Conservation (phyloP, 2,329 filamentous ascomycete species). For the Dactylonectria macrodidyma region DNA sequence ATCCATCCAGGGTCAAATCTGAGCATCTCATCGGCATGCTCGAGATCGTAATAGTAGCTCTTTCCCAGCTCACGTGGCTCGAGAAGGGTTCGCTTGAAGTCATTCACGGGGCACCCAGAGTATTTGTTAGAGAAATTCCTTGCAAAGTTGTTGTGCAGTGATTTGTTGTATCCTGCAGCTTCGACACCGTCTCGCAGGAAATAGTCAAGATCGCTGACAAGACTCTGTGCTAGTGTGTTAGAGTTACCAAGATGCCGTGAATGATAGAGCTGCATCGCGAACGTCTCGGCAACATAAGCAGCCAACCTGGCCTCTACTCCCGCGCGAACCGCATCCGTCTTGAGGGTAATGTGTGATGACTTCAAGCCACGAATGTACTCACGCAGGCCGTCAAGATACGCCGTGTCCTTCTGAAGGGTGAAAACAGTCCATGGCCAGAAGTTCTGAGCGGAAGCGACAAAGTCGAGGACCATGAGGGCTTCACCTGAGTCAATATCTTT, state of each 20-base stretch:
- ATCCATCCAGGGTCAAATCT: constrained; percentile 84
- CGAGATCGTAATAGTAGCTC: constrained; percentile 88
- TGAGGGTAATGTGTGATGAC: constrained; percentile 66
- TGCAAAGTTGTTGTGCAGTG: constrained; percentile 87
- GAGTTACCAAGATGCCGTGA: constrained; percentile 82
- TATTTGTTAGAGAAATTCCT: constrained; percentile 89
- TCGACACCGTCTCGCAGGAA: constrained; percentile 83
- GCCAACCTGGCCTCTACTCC: constrained; percentile 80
- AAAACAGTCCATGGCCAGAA: constrained; percentile 97
- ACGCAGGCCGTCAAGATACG: constrained; percentile 81
- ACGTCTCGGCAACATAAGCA: constrained; percentile 86
- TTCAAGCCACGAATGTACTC: constrained; percentile 76
- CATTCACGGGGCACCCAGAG: constrained; percentile 78
- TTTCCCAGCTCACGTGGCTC: constrained; percentile 77
- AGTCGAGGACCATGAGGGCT: constrained; percentile 84
- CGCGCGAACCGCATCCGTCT: constrained; percentile 69
- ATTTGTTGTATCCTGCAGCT: constrained; percentile 88
- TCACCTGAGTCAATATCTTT: constrained; percentile 75
- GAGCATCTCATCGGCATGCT: constrained; percentile 82
- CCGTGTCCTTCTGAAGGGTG: constrained; percentile 79
- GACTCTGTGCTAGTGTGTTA: constrained; percentile 75
- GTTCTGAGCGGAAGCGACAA: constrained; percentile 90
- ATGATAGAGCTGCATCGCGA: constrained; percentile 92
- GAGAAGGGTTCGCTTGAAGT: constrained; percentile 84
- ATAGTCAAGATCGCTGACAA: constrained; percentile 84